Conservation (phyloP, 768 basidiomycete genomes). For the Chlorophyllum brunneum region DNA sequence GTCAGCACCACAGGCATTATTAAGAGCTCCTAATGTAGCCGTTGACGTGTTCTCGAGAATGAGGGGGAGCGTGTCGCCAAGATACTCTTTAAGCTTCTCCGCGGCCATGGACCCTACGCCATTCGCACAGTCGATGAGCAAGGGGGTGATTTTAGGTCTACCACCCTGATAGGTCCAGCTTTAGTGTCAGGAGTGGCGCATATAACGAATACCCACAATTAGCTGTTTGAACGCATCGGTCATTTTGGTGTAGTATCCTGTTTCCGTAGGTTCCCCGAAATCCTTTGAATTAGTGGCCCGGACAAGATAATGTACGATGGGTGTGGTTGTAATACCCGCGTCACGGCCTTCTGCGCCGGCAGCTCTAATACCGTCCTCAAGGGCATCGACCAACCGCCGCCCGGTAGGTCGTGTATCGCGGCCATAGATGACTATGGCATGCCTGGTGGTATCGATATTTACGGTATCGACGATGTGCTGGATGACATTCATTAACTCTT, state of each 20-base stretch:
- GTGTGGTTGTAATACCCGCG: conserved; percentile 88
- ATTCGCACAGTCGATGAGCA: conserved; percentile 97
- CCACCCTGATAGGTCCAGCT: conserved; percentile 43
- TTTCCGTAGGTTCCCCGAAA: conserved; percentile 77
- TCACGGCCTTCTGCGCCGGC: conserved; percentile 66
- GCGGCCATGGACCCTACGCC: conserved; percentile 87
- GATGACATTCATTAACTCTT: conserved; percentile 67
- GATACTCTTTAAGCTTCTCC: conserved; percentile 50
- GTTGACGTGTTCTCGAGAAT: conserved; percentile 67
- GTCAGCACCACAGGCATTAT: conserved; percentile 90
- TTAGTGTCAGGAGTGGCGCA: conserved; percentile 1
- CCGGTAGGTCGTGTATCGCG: conserved; percentile 93
- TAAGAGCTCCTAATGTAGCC: conserved; percentile 67
- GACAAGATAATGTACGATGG: conserved; percentile 93
- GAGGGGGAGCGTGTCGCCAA: conserved; percentile 60
- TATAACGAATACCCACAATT: conserved; percentile 52
- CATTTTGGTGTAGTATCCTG: conserved; percentile 84
- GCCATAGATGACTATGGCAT: conserved; percentile 84
- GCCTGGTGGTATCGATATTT: conserved; percentile 76
- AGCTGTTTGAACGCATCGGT: conserved; percentile 80
- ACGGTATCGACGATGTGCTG: conserved; percentile 54
- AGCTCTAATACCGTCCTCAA: conserved; percentile 79
- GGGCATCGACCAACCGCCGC: conserved; percentile 63
- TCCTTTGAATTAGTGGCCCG: conserved; percentile 82
- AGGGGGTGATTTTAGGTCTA: conserved; percentile 48